A percentile compares a stretch with the other conserved stretches of the same genome.
Conservation (phyloP, 345 rosid species). For the Hevea brasiliensis region DNA sequence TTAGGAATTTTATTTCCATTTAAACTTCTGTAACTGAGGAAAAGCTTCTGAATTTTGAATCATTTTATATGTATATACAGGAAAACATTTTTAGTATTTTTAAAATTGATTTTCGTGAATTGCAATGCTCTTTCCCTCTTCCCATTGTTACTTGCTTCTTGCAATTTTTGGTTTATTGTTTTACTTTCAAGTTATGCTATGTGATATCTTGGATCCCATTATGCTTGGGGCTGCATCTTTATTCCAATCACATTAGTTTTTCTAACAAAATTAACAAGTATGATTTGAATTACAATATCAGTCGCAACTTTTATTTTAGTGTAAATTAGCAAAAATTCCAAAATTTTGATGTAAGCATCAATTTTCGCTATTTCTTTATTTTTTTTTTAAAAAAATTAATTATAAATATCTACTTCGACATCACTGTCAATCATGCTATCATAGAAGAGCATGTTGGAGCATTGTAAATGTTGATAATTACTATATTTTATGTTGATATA, state of each 20-base stretch:
- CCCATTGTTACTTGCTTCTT: background rate
- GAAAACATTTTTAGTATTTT: background rate
- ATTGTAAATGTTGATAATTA: no score
- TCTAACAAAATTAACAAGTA: background rate
- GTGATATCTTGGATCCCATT: background rate
- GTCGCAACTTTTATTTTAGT: no score
- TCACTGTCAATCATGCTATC: no score
- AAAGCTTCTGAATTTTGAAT: background rate
- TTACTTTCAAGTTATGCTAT: background rate
- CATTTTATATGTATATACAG: no score
- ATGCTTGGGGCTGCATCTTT: background rate
- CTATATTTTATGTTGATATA: no score
- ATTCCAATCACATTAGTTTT: background rate
- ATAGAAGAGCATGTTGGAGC: no score
- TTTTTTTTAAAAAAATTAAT: no score
- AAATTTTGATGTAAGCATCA: no score
- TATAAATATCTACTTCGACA: no score
- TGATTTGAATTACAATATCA: background rate
- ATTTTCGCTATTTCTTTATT: no score
- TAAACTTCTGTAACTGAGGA: background rate
- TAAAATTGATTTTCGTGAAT: background rate
- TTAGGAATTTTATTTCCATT: background rate
- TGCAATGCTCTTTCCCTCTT: background rate
- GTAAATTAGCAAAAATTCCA: no score
- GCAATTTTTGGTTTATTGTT: background rate